Evolutionary conservation across 2,329 filamentous ascomycete genomes (phyloP).

Genomic region (Fusarium ramigenum): DNA sequence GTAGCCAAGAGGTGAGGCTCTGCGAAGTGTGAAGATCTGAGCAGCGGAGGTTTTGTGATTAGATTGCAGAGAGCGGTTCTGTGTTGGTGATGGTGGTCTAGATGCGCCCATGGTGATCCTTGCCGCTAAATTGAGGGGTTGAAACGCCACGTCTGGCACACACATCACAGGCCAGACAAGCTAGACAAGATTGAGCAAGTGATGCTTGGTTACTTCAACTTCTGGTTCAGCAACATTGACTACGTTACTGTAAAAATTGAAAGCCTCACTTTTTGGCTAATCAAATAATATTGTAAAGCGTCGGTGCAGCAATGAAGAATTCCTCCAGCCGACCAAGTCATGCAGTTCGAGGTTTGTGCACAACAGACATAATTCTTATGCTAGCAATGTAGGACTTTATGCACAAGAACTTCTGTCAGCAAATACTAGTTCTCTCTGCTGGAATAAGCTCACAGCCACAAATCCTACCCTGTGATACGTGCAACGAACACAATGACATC

Average conservation of each 20-base stretch:
- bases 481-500: background rate
- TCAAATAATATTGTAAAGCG: too few relatives aligned
- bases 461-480: background rate
- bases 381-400: background rate
- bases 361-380: background rate
- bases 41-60: background rate
- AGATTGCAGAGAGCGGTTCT: background rate
- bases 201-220: too few relatives aligned
- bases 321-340: fast-evolving
- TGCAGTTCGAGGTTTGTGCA: background rate
- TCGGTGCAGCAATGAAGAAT: background rate
- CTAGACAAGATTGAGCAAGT: background rate
- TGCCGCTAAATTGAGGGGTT: background rate
- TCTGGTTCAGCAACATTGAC: background rate
- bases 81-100: background rate
- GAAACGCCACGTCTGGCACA: background rate
- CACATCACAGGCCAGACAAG: background rate
- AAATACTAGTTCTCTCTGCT: too few relatives aligned
- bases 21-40: too few relatives aligned
- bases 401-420: background rate
- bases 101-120: background rate
- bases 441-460: too few relatives aligned
- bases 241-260: background rate
- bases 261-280: background rate
- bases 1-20: background rate